Evolutionary conservation across 1,284 basidiomycete genomes (phyloP).

Genomic region (Pascua guehoae): DNA sequence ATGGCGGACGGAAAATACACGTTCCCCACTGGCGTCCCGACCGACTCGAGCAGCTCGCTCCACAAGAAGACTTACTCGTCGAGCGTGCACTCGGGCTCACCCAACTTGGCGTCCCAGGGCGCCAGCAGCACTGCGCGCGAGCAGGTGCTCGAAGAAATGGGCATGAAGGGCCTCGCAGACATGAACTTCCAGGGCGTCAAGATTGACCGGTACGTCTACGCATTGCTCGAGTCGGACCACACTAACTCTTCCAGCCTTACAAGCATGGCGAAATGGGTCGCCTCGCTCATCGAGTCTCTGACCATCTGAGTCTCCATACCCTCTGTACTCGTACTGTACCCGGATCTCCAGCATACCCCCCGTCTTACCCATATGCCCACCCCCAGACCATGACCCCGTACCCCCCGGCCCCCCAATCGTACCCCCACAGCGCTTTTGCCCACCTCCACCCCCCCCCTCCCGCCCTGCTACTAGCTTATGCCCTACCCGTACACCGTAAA

Average conservation of each 20-base stretch:
- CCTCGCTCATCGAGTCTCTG: conserved; percentile 36
- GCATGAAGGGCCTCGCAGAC: conserved; percentile 43
- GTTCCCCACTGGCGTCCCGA: conserved; percentile 25
- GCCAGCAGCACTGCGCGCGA: conserved; percentile 18
- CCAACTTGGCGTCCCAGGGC: background rate
- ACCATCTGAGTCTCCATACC: conserved; percentile 18
- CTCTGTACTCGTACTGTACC: background rate
- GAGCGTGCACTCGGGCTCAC: conserved; percentile 7
- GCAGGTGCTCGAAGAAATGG: conserved; percentile 41
- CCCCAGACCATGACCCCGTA: too few relatives aligned
- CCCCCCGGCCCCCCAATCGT: too few relatives aligned
- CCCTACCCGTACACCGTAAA: background rate
- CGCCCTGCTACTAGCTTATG: too few relatives aligned
- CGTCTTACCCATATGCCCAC: background rate
- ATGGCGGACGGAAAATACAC: conserved; percentile 36
- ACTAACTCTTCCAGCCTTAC: conserved; percentile 1
- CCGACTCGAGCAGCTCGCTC: conserved; percentile 16
- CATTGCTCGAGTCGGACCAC: background rate
- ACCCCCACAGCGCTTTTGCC: too few relatives aligned
- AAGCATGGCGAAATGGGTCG: conserved; percentile 41
- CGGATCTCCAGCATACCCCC: background rate
- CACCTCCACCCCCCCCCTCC: too few relatives aligned
- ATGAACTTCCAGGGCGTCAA: conserved; percentile 36
- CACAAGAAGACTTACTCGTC: conserved; percentile 24
- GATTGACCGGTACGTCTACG: conserved; percentile 30